Base-by-base conservation (phyloP, 495 filamentous ascomycete genomes). In the Lindgomyces ingoldianus region DNA sequence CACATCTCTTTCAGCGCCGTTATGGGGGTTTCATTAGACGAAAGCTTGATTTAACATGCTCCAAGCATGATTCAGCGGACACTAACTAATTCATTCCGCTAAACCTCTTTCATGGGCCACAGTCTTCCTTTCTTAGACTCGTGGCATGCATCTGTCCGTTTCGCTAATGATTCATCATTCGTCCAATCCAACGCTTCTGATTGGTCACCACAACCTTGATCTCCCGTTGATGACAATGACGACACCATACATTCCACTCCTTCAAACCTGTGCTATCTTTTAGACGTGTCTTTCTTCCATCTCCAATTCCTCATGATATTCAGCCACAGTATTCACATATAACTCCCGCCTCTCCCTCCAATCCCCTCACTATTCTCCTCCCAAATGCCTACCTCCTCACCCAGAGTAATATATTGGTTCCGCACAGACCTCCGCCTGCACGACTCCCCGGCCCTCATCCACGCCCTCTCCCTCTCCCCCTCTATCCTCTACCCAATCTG, bases 401-500 rank as follows among this genome's bases (percentile, higher is more conserved):
- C 81, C 33, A 76, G 86, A 46, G 86, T 89, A 2, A 78, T 90
- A n/a, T 89, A 88, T 71, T 89, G 87, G 87, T 88, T 89, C 63
- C 81, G 87, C 55, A 89, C 87, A 11, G 87, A 90, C 71, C 77
- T 90, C 10, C 83, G 87, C 18, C 80, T 89, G 2, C 87, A 90
- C 68, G 87, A 90, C 69, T 89, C 86, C 3, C 86, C 87, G 9
- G 86, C 87, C 4, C 73, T 90, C 16, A 79, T 83, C 66, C 85
- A 84, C 4, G 86, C 87, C 2, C 76, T 89, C 10, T 81, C 83
- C 55, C 74, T 90, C 14, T 78, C 86, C 14, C 85, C 87, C 0
- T 78, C 81, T 41, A 78, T 77, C 12, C 78, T 89, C 8, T 90
- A 85, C 72, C 85, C 85, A 6, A 74, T 89, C 30, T 88, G 84